A percentile compares a stretch with the other conserved stretches of the same genome.
These are phyloP conservation scores for Claviceps monticola DNA, from an alignment of 2,329 filamentous ascomycete genomes.

Conservation along the genomic window DNA sequence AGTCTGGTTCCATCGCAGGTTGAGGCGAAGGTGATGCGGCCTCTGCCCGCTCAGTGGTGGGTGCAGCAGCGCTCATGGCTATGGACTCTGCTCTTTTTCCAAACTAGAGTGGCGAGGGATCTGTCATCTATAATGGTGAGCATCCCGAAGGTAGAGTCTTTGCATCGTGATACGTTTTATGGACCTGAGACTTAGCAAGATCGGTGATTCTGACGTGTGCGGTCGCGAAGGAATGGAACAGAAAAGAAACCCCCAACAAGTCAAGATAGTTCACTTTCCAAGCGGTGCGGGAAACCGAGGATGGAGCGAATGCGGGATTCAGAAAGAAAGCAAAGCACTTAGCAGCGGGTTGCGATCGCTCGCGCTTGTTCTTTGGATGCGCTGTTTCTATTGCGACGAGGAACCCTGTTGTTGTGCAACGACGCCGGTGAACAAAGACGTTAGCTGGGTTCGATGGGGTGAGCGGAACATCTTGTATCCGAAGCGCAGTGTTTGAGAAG, in stretches of 20 bases:
- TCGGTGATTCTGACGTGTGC: conserved; percentile 6
- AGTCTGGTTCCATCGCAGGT: conserved; percentile 4
- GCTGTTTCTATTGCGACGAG: neutral
- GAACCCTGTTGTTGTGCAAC: neutral
- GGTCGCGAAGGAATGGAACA: neutral
- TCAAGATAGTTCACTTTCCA: neutral
- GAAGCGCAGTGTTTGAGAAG: neutral
- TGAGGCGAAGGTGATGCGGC: conserved; percentile 4
- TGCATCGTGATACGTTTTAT: conserved; percentile 23
- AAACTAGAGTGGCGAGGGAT: conserved; percentile 5
- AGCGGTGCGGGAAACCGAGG: neutral
- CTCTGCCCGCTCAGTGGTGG: neutral
- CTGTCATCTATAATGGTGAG: conserved; percentile 25
- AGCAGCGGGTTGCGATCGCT: neutral
- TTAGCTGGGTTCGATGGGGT: neutral
- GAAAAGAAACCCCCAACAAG: neutral
- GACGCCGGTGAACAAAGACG: neutral
- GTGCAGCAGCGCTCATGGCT: conserved; percentile 5
- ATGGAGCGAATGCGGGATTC: neutral
- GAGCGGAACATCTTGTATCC: neutral
- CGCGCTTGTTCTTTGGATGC: neutral
- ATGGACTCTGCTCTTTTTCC: conserved; percentile 2
- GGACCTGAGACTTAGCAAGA: conserved; percentile 21
- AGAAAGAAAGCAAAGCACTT: neutral
- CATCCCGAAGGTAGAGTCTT: conserved; percentile 17